These are phyloP conservation scores for Acorus gramineus DNA, from an alignment of 106 monocot species.

Conservation along the genomic window DNA sequence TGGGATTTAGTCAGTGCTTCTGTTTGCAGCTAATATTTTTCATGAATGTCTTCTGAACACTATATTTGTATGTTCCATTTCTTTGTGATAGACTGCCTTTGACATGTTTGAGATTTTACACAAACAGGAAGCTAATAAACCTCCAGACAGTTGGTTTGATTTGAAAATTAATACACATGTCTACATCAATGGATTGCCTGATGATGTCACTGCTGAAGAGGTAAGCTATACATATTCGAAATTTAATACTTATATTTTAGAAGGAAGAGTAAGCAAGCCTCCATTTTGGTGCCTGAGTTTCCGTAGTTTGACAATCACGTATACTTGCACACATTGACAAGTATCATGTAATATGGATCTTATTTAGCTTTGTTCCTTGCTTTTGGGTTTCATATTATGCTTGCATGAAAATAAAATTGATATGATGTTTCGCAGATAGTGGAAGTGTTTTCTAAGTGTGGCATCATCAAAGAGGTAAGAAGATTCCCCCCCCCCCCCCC, in stretches of 20 bases:
- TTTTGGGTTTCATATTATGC: too few species aligned
- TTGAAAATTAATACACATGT: conserved; percentile 96
- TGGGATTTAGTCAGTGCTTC: too few species aligned
- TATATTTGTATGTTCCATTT: neutral
- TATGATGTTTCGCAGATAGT: conserved; percentile 45
- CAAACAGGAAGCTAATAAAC: conserved; percentile 85
- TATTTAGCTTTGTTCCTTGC: neutral
- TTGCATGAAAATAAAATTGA: too few species aligned
- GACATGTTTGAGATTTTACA: conserved; percentile 8
- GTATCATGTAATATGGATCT: neutral
- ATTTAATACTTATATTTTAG: too few species aligned
- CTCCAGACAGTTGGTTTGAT: conserved; percentile 95
- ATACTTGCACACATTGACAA: too few species aligned
- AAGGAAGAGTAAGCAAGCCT: too few species aligned
- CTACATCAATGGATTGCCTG: conserved; percentile 86
- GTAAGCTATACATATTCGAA: conserved; percentile 26
- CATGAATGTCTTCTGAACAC: too few species aligned
- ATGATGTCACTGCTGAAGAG: conserved; percentile 87
- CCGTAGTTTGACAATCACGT: too few species aligned
- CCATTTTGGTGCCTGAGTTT: too few species aligned
- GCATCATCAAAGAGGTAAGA: conserved; percentile 84
- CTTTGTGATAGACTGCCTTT: neutral
- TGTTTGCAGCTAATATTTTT: too few species aligned
- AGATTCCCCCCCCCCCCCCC: neutral
- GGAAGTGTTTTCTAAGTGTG: conserved; percentile 94